These are phyloP conservation scores for Pterocarpus macrocarpus DNA, from an alignment of 306 rosid species.

Conservation along the genomic window DNA sequence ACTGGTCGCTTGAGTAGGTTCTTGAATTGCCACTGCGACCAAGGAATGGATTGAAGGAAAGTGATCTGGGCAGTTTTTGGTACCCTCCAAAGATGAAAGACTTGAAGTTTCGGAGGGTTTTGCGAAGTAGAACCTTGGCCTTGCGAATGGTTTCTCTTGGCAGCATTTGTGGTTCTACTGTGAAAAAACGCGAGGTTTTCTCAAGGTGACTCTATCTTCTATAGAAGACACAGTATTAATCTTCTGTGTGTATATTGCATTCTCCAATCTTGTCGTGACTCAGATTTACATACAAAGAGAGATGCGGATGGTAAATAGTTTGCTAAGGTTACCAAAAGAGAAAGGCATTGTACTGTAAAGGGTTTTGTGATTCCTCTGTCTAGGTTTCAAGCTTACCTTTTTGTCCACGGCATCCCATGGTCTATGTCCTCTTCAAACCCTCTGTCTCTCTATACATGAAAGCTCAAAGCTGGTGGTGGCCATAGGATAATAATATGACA, in stretches of 20 bases:
- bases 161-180: conserved; percentile 70
- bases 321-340: conserved; percentile 59
- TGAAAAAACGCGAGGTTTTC: conserved; percentile 23
- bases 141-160: conserved; percentile 67
- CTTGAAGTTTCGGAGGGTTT: conserved; percentile 65
- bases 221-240: background rate
- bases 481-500: conserved; percentile 19
- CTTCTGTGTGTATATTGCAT: conserved; percentile 41
- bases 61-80: conserved; percentile 72
- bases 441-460: conserved; percentile 24
- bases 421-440: conserved; percentile 51
- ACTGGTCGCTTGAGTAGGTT: conserved; percentile 61
- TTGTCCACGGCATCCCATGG: conserved; percentile 50
- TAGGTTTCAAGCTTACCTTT: conserved; percentile 49
- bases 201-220: conserved; percentile 47
- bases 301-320: conserved; percentile 49
- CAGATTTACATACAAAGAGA: conserved; percentile 42
- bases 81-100: conserved; percentile 64
- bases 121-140: conserved; percentile 56
- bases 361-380: conserved; percentile 46
- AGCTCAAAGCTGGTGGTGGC: conserved; percentile 26
- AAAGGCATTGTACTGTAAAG: conserved; percentile 53
- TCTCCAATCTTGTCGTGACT: conserved; percentile 52
- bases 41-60: conserved; percentile 69
- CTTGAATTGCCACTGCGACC: conserved; percentile 59